A percentile compares a stretch with the other conserved stretches of the same genome.
These are phyloP conservation scores for Talaromyces stipitatus DNA, from an alignment of 495 filamentous ascomycete species.

Conservation along the genomic window DNA sequence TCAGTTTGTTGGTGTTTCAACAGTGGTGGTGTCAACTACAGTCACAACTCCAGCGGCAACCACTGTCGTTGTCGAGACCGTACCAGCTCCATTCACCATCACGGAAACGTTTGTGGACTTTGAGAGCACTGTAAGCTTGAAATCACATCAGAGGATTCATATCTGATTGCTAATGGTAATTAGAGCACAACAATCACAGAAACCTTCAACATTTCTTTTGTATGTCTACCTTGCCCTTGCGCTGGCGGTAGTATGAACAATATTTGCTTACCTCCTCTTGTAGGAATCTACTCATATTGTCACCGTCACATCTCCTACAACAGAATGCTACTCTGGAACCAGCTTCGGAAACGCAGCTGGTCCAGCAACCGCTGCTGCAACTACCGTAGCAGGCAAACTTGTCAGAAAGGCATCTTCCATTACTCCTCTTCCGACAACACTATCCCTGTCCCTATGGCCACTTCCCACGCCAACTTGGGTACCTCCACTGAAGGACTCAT, in stretches of 20 bases:
- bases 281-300: not conserved
- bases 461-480: not conserved
- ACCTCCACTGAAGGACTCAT: not conserved
- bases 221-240: not conserved
- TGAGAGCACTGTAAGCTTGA: not conserved
- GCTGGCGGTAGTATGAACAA: no score
- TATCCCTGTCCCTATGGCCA: not conserved
- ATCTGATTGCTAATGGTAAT: not conserved
- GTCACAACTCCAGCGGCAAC: not conserved
- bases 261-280: not conserved
- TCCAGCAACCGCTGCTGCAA: not conserved
- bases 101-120: not conserved
- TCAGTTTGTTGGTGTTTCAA: not conserved
- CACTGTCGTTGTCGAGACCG: not conserved
- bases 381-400: not conserved
- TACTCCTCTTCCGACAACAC: not conserved
- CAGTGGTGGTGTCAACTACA: not conserved
- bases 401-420: not conserved
- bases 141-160: not conserved
- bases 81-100: not conserved
- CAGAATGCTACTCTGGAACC: slow-evolving; percentile 5
- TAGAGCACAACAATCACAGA: not conserved
- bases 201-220: not conserved
- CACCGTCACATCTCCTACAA: slow-evolving; percentile 4
- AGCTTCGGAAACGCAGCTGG: not conserved